These are phyloP conservation scores for Termitomyces sp. DNA, from an alignment of 768 basidiomycete species.

Conservation along the genomic window DNA sequence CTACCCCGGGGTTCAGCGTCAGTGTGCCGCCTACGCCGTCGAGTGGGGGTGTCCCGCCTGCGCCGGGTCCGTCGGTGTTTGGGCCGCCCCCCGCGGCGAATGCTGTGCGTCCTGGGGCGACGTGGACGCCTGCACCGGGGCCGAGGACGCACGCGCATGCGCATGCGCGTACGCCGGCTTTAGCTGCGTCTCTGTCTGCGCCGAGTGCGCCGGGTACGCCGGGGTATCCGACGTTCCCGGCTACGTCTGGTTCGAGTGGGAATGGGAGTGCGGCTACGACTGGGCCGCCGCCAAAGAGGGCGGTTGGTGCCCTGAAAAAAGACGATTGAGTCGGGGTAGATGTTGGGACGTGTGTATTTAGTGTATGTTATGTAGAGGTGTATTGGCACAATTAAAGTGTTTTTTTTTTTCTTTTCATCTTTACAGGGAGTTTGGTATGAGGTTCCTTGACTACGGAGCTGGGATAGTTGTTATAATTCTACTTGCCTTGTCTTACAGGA, in stretches of 20 bases:
- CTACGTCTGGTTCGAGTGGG: constrained; percentile 24
- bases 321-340: constrained; percentile 22
- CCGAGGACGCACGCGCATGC: neutral
- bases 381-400: neutral
- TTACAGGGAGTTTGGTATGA: neutral
- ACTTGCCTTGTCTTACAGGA: too few relatives aligned
- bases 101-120: constrained; percentile 11
- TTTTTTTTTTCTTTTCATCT: neutral
- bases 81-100: constrained; percentile 8
- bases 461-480: too few relatives aligned
- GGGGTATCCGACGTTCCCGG: constrained; percentile 26
- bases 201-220: constrained; percentile 24
- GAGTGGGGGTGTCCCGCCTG: neutral
- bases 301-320: constrained; percentile 22
- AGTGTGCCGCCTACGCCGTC: constrained; percentile 3
- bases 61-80: constrained; percentile 3
- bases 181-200: neutral
- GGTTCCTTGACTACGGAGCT: too few relatives aligned
- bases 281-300: constrained; percentile 19
- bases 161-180: neutral
- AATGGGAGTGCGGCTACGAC: constrained; percentile 20
- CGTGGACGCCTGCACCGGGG: constrained; percentile 12
- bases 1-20: neutral
- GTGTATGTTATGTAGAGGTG: neutral
- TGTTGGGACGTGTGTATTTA: neutral